These are phyloP conservation scores for Botrytis porri DNA, from an alignment of 2,329 filamentous ascomycete genomes.

Conservation along the genomic window DNA sequence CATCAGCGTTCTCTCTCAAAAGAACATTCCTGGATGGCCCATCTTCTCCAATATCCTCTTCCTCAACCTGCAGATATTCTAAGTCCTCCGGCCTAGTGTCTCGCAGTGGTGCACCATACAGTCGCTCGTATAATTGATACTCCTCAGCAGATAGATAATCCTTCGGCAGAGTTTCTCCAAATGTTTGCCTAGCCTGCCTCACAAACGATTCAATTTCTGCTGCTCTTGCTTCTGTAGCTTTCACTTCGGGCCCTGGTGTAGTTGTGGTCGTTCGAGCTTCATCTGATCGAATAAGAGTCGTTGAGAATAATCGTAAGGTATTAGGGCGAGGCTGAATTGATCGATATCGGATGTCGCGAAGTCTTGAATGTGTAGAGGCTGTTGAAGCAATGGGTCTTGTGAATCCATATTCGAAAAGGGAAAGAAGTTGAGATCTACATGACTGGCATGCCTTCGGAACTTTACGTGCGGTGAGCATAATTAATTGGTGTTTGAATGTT, in stretches of 20 bases:
- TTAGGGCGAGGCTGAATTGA: slow-evolving; percentile 19
- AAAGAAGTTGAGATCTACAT: slow-evolving; percentile 38
- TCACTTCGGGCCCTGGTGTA: not conserved
- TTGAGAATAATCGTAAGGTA: slow-evolving; percentile 27
- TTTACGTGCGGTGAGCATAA: slow-evolving; percentile 36
- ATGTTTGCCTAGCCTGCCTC: slow-evolving; percentile 68
- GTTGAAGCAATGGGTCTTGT: slow-evolving; percentile 24
- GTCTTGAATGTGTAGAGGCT: slow-evolving; percentile 12
- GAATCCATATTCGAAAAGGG: slow-evolving; percentile 39
- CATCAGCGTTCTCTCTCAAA: slow-evolving; percentile 54
- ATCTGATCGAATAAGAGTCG: slow-evolving; percentile 22
- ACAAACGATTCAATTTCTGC: slow-evolving; percentile 60
- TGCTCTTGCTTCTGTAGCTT: not conserved
- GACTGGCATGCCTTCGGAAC: slow-evolving; percentile 36
- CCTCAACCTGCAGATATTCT: slow-evolving; percentile 39
- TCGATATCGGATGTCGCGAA: slow-evolving; percentile 21
- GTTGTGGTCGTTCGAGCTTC: not conserved
- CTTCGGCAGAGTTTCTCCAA: slow-evolving; percentile 73
- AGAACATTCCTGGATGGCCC: slow-evolving; percentile 45
- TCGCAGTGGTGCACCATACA: slow-evolving; percentile 75
- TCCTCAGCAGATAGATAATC: slow-evolving; percentile 69
- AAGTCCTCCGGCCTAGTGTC: slow-evolving; percentile 59
- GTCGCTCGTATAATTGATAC: slow-evolving; percentile 69
- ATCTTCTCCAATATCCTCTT: slow-evolving; percentile 50
- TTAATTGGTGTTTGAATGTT: not conserved